Percentiles rank a stretch among this genome's conserved stretches.
phyloP scores from a whole-genome alignment of 371 early-diverging fungal species.

The Sporodiniella umbellata region DNA sequence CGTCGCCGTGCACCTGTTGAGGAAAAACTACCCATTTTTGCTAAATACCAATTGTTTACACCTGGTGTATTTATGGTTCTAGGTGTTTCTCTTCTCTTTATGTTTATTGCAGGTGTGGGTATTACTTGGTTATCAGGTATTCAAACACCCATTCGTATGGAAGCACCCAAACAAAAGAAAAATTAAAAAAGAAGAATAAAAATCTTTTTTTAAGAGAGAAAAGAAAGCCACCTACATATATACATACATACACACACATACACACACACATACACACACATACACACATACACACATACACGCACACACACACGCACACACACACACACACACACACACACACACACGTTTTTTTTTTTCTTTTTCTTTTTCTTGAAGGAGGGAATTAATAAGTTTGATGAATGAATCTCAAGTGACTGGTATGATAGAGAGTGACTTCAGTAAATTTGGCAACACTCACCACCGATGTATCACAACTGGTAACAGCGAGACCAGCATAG shows the following conservation, averaged over 20 bases:
- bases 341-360: not conserved
- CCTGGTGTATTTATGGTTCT: conserved; percentile 50
- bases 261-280: too few relatives aligned
- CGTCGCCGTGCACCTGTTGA: conserved; percentile 30
- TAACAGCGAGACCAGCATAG: conserved; percentile 42
- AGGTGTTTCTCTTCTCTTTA: conserved; percentile 29
- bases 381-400: too few relatives aligned
- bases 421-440: conserved; percentile 28
- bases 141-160: conserved; percentile 46
- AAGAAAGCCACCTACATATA: too few relatives aligned
- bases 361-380: not conserved
- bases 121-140: conserved; percentile 44
- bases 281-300: too few relatives aligned
- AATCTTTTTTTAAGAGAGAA: not conserved
- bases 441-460: conserved; percentile 46
- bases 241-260: too few relatives aligned
- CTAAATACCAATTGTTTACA: conserved; percentile 48
- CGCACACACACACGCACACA: too few relatives aligned
- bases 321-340: not conserved
- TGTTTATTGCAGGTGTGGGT: conserved; percentile 40
- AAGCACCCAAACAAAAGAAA: conserved; percentile 39
- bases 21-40: conserved; percentile 35
- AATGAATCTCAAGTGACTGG: too few relatives aligned
- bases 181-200: conserved; percentile 27
- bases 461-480: conserved; percentile 42